These are phyloP conservation scores for Globisporangium acanthophoron DNA, from an alignment of 352 stramenopile genomes.

Conservation along the genomic window DNA sequence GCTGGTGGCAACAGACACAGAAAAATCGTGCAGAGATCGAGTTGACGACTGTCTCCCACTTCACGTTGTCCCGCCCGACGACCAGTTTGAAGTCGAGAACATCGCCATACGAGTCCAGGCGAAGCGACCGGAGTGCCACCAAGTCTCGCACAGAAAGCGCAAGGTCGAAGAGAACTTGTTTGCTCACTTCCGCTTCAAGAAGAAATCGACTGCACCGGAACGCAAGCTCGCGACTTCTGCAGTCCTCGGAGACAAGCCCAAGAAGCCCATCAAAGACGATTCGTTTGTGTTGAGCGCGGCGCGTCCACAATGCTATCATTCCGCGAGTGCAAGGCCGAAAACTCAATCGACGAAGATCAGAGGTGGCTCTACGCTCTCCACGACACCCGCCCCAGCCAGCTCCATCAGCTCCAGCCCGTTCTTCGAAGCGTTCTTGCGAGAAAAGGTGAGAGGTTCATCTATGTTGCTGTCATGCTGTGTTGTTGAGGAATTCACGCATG, in stretches of 20 bases:
- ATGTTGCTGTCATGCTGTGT: not conserved
- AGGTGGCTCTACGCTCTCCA: not conserved
- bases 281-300: not conserved
- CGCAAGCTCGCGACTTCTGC: not conserved
- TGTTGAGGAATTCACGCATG: not conserved
- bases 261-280: not conserved
- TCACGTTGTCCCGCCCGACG: not conserved
- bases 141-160: conserved; percentile 1
- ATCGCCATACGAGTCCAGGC: not conserved
- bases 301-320: not conserved
- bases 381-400: not conserved
- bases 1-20: not conserved
- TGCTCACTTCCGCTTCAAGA: conserved; percentile 12
- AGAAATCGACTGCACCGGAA: not conserved
- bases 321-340: not conserved
- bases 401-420: conserved; percentile 12
- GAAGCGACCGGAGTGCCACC: too few species aligned
- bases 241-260: not conserved
- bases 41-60: not conserved
- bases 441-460: conserved; percentile 8
- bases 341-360: not conserved
- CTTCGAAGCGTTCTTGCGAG: conserved; percentile 13
- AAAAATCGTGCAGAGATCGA: not conserved
- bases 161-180: conserved; percentile 8
- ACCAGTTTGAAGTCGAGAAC: not conserved